Conservation (phyloP, 768 basidiomycete genomes). For the Lentinula edodes region DNA sequence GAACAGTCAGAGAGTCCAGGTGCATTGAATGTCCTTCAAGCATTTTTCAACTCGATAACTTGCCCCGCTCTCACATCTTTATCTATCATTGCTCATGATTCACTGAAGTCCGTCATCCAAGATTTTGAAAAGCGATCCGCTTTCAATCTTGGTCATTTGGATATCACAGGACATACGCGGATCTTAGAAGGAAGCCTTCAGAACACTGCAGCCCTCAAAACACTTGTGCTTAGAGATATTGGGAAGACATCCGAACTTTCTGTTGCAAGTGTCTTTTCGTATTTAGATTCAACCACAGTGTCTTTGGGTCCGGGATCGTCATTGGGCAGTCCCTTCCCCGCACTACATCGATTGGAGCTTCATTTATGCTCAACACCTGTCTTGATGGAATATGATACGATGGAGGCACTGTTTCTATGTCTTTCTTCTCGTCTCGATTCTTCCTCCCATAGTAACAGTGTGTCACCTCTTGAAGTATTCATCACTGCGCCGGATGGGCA, state of each 20-base stretch:
- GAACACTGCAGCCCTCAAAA: background rate
- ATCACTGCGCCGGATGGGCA: background rate
- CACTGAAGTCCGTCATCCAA: background rate
- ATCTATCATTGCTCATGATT: background rate
- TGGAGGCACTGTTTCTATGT: background rate
- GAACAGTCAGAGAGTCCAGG: too few relatives aligned
- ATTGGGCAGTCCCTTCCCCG: background rate
- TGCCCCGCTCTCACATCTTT: background rate
- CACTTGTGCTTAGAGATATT: background rate
- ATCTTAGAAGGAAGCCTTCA: background rate
- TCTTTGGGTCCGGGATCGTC: background rate
- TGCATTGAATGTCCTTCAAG: background rate
- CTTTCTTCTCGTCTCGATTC: background rate
- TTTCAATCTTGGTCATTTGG: background rate
- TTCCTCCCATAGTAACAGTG: too few relatives aligned
- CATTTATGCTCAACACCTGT: background rate
- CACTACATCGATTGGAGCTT: background rate
- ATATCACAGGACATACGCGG: background rate
- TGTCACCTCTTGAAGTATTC: background rate
- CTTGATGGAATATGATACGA: background rate
- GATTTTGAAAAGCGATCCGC: background rate
- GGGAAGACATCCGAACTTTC: background rate
- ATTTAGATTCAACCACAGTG: too few relatives aligned
- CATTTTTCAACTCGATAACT: background rate
- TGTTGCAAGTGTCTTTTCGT: background rate